A percentile compares a stretch with the other conserved stretches of the same genome.
Evolutionary conservation across 345 rosid species (phyloP).

Genomic region (Bruguiera parviflora): DNA sequence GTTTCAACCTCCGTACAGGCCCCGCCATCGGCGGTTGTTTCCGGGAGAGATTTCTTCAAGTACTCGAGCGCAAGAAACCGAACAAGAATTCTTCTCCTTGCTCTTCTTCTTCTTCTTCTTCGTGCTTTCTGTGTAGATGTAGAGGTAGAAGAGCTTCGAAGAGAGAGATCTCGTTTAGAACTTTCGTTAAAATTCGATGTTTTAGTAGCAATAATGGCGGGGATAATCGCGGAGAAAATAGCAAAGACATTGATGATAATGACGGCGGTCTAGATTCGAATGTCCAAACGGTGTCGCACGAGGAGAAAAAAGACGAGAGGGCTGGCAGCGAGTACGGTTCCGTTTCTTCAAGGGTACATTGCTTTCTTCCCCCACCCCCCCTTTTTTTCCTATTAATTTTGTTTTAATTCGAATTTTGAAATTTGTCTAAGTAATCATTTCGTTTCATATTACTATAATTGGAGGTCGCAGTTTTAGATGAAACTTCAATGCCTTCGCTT

Average conservation of each 20-base stretch:
- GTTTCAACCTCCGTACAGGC: slow-evolving; percentile 35
- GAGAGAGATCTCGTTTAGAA: slow-evolving; percentile 19
- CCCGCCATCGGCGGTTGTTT: neutral
- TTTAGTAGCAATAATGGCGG: slow-evolving; percentile 28
- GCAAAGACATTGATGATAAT: slow-evolving; percentile 18
- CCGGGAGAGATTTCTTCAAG: slow-evolving; percentile 22
- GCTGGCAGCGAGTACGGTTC: slow-evolving; percentile 38
- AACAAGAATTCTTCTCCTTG: neutral
- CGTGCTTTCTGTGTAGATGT: slow-evolving; percentile 26
- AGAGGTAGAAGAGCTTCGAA: slow-evolving; percentile 8
- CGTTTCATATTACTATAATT: no score
- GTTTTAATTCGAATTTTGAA: neutral
- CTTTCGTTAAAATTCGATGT: slow-evolving; percentile 37
- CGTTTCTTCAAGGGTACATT: slow-evolving; percentile 52
- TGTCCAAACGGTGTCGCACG: slow-evolving; percentile 36
- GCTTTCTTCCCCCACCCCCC: neutral
- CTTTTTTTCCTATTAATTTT: neutral
- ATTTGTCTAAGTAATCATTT: neutral
- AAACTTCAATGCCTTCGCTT: no score
- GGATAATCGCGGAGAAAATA: neutral
- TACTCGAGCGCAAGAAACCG: slow-evolving; percentile 14
- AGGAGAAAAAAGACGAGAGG: slow-evolving; percentile 39
- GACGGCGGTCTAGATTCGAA: slow-evolving; percentile 32
- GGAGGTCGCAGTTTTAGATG: no score
- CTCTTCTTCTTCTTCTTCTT: neutral